Evolutionary conservation across 2,329 filamentous ascomycete genomes (phyloP), one percentile per base, ranked within the genome.

Genomic region (Arthrobotrys musiformis): DNA sequence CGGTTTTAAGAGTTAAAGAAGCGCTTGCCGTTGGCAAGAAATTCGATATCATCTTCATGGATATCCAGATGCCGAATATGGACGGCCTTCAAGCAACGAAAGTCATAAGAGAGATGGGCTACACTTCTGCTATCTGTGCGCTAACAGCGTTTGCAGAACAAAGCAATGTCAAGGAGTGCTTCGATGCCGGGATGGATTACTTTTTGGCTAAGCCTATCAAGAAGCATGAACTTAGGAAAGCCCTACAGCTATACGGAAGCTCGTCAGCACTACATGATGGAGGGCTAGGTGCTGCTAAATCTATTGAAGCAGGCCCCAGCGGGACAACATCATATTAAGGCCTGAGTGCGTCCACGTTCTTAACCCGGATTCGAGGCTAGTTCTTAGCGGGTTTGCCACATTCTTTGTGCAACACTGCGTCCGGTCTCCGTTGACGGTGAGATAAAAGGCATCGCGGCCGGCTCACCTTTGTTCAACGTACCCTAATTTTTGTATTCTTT

Each of bases 1-100:
- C 94, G 0, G 92, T 93, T 74, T 93, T 97, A 77, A 86, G 91
- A 30, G 93, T 97, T 79, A 94, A 93, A 82, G 89, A 89, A 15
- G 91, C 90, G 79, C 95, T 97, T 91, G 88, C 90, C 60, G 87
- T 87, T 24, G 88, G 90, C 67, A 86, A 88, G 63, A 88, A 88
- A 1, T 97, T 94, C 82, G 93, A 97, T 80, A 86, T 97, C 24
- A 94, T 97, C 79, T 94, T 97, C 82, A 97, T 97, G 93, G 93
- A 97, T 81, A 91, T 97, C 4, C 92, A 92, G 84, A 97, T 97
- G 94, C 94, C 94, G 4, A 96, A 95, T 79, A 87, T 97, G 17
- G 93, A 97, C 81, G 94, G 94, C 1, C 85, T 97, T 26, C 91
- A 97, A 82, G 94, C 91, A 50, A 97, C 94, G 0, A 88, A 91